Evolutionary conservation across 805 yeast species (phyloP), one percentile per base, ranked within the genome.

Genomic region (Grigorovia transvaalensis): DNA sequence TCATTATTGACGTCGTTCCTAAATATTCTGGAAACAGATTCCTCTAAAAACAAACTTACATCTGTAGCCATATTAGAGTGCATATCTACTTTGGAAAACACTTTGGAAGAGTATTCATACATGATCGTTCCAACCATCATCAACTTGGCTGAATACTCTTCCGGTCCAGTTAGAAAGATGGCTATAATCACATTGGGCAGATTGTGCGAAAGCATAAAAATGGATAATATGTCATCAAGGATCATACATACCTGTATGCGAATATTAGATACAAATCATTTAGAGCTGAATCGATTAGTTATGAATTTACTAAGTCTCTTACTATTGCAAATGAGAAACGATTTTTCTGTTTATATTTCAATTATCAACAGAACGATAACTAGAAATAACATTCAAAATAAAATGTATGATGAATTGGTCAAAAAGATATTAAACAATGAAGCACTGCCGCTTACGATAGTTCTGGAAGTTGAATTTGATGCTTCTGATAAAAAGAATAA

Each of bases 221-320:
- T 91, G 53, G 80, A 79, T 51, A 96, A 89, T 56, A 84, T 88
- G 85, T 82, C 95, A 0, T 84, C 96, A 0, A 73, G 96, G 54
- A 85, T 91, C 44, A 77, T 91, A 27, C 96, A 90, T 58, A 90
- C 96, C 0, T 66, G 90, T 2, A 65, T 89, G 4, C 69, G 96
- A 51, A 81, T 88, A 0, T 66, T 91, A 23, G 64, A 67, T 4
- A 56, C 56, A 1, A 59, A 65, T 2, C 69, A 71, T 51, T 83
- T 78, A 6, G 93, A 83, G 29, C 67, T 88, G 18, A 75, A 78
- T 41, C 70, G 70, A 2, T 76, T 82, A 0, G 75, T 88, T 0
- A 77, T 89, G 74, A 87, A 85, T 54, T 84, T 96, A 0, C 67
- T 90, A 47, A 80, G 93, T 55, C 72, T 86, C 51, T 67, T 89